Evolutionary conservation across 1,139 yeast genomes (phyloP).

Genomic region (Lodderomyces oxycetoniae): DNA sequence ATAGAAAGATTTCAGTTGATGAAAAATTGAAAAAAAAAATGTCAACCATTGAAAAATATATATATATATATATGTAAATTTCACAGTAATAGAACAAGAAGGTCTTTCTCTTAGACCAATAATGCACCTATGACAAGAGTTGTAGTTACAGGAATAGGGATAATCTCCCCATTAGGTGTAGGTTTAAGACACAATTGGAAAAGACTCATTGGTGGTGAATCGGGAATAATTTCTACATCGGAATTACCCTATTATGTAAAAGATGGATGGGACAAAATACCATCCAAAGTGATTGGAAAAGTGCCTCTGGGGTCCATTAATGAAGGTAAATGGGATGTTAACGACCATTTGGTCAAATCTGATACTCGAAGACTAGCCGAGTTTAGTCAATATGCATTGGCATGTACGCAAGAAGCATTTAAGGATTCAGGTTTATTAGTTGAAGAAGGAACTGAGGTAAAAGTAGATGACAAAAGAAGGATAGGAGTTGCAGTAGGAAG

Average conservation of each 20-base stretch:
- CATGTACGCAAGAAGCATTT: slow-evolving; percentile 75
- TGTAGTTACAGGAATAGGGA: slow-evolving; percentile 88
- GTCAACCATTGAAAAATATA: no score
- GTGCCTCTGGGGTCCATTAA: slow-evolving; percentile 53
- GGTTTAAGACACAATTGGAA: slow-evolving; percentile 56
- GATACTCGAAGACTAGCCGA: slow-evolving; percentile 61
- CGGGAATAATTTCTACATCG: slow-evolving; percentile 55
- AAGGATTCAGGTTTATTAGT: slow-evolving; percentile 45
- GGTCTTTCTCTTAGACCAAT: no score
- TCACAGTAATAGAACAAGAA: no score
- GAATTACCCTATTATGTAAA: slow-evolving; percentile 45
- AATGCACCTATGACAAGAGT: slow-evolving; percentile 36
- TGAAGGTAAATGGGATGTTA: slow-evolving; percentile 50
- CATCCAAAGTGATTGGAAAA: slow-evolving; percentile 71
- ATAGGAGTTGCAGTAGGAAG: slow-evolving; percentile 86
- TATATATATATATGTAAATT: background rate
- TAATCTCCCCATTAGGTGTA: slow-evolving; percentile 81
- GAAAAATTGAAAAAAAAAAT: no score
- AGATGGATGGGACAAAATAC: slow-evolving; percentile 50
- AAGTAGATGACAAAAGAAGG: slow-evolving; percentile 10
- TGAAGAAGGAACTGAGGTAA: slow-evolving; percentile 20
- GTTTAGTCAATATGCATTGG: slow-evolving; percentile 75
- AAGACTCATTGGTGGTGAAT: slow-evolving; percentile 42
- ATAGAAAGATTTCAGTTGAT: no score
- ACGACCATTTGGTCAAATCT: slow-evolving; percentile 38